Evolutionary conservation across 208 protist species (phyloP).

Genomic region (Trypanosoma boissoni): DNA sequence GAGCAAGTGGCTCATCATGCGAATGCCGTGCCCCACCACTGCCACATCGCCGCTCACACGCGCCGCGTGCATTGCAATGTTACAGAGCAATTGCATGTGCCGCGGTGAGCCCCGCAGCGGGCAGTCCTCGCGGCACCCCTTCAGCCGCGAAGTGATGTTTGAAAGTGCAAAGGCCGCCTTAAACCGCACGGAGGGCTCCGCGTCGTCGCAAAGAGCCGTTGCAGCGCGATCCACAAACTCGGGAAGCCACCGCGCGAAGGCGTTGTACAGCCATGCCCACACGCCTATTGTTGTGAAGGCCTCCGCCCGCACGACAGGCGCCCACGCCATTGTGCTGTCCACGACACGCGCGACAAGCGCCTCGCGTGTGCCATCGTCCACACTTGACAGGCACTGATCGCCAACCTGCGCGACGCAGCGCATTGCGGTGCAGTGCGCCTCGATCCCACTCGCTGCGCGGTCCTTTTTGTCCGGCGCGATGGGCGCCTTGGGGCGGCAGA

Average conservation of each 20-base stretch:
- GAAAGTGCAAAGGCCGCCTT: conserved; percentile 82
- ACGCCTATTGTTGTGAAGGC: conserved; percentile 70
- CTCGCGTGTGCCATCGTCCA: conserved; percentile 15
- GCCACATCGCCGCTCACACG: conserved; percentile 32
- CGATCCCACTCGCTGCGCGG: conserved; percentile 18
- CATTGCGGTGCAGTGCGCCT: conserved; percentile 46
- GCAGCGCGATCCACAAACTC: conserved; percentile 49
- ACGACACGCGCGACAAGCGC: conserved; percentile 40
- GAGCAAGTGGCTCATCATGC: conserved; percentile 79
- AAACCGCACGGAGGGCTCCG: conserved; percentile 40
- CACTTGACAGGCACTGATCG: conserved; percentile 40
- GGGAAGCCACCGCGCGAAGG: conserved; percentile 35
- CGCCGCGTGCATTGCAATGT: conserved; percentile 52
- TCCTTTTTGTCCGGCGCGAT: too few species aligned
- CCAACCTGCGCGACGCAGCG: conserved; percentile 80
- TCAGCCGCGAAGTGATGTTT: conserved; percentile 55
- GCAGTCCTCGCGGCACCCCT: not conserved
- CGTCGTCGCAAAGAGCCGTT: conserved; percentile 35
- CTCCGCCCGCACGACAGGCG: conserved; percentile 50
- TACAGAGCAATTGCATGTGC: conserved; percentile 42
- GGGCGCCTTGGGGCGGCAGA: too few species aligned
- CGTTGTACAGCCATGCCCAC: conserved; percentile 78
- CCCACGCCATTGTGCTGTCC: conserved; percentile 27
- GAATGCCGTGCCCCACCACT: conserved; percentile 72
- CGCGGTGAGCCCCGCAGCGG: conserved; percentile 14